Base-by-base conservation (phyloP, 176 grass and related monocot genomes). In the Oryza coarctata region DNA sequence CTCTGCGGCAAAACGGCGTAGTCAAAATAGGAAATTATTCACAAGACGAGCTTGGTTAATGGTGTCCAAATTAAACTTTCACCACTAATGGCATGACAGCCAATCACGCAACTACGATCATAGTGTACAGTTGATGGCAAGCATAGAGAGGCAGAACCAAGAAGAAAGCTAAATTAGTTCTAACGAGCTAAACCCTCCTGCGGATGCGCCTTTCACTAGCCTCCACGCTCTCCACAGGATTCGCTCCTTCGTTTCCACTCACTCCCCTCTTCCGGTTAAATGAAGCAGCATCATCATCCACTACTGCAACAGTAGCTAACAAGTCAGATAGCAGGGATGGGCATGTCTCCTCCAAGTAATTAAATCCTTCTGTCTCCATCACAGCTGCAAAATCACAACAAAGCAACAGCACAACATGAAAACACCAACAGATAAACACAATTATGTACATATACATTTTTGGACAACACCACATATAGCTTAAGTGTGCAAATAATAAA, bases 341-440 rank as follows among this genome's bases (percentile, higher is more conserved):
- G 39, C 88, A 93, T 17, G 94, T 93, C 79, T 89, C 88, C 82
- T 97, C 88, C 91, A 97, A 89, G 89, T 97, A 87, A 81, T 83
- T 85, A 70, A 94, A 97, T 28, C 94, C 94, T 91, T 97, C 94
- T 18, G 88, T 97, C 78, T 81, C 86, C 91, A 97, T 89, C 31
- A 97, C 91, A 94, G 82, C 94, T 97, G 88, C 75, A 88, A 52
- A 57, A 60, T 82, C 52, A 86, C 78, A 70, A 49, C 14, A 83
- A 28, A 52, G 17, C 75, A 81, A 60, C 76, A 67, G 32, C 31
- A 70, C 64, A 77, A 30, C 39, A 85, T 87, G 47, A 89, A 39
- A 84, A 85, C 35, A 47, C 23, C 25, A 67, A 68, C 30, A 86
- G 26, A 40, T 26, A 70, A 1, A 41, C 10, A 15, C 9, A 49